Base-by-base conservation (phyloP, 116 monocot species). In the Phalaenopsis hybrid region DNA sequence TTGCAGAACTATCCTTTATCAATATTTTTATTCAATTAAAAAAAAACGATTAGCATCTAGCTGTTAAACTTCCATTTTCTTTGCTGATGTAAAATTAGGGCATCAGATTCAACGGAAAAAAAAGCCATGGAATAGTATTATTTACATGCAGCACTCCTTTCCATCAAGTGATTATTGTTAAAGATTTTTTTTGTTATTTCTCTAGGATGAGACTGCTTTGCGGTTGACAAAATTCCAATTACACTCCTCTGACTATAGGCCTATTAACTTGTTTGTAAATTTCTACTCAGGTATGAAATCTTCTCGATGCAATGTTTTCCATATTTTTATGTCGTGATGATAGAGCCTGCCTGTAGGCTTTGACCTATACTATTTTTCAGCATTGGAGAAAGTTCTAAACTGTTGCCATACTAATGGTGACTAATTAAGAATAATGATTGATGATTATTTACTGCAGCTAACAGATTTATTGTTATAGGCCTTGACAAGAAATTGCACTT, bases 241-340 rank as follows among this genome's bases (percentile, higher is more conserved):
- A 76, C 79, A 89, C 85, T 87, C 88, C 58, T 82, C 97, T 8
- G 94, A 93, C 75, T 90, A 92, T 76, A 89, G 97, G 23, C 91
- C 94, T 8, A 94, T 97, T 82, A 97, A 94, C 73, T 83, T 97
- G 51, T 94, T 97, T 87, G 88, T 97, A 34, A 93, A 94, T 68
- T 97, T 97, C 75, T 97, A 94, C 82, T 97, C 94, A 74, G 88
- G 97, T 97, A 89, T 72, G 33, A 25, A 68, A 45, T 63, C 33
- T 70, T 25, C 51, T 75, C 9, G n/a, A 46, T 75, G 41, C 41
- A 43, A 17, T 75, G 5, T 75, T 44, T 75, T 46, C 9, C 16
- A 73, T 25, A 73, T 16, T 73, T 33, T 33, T 31, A 37, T 73
- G 0, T 16, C 43, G 41, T 33, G 31, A 43, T 73, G 31, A 43